phyloP scores from a whole-genome alignment of 2,329 filamentous ascomycete genomes.

The Onygenales sp. region DNA sequence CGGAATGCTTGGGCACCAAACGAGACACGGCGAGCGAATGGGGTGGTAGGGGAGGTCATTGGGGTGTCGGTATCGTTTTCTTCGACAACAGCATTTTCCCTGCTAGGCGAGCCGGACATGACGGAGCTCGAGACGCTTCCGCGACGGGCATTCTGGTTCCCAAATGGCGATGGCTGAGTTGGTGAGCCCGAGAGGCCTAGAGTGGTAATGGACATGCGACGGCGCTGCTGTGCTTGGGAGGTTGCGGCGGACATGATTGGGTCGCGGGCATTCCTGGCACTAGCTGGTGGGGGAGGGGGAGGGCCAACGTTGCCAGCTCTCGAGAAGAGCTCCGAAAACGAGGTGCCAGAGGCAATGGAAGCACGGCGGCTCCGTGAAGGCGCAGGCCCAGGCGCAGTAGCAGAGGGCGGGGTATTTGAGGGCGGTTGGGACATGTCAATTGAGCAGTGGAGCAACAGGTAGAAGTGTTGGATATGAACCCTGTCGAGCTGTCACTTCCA shows the following conservation, averaged over 20 bases:
- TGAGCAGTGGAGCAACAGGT: no score
- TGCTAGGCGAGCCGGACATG: conserved; percentile 31
- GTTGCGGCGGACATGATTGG: conserved; percentile 33
- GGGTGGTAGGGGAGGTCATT: conserved; percentile 56
- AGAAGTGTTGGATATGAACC: no score
- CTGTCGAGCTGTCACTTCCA: no score
- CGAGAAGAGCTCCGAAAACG: conserved; percentile 32
- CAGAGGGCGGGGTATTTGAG: neutral
- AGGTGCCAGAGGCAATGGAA: conserved; percentile 35
- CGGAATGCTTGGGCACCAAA: conserved; percentile 75
- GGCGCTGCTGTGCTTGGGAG: conserved; percentile 44
- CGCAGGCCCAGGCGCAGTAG: conserved; percentile 13
- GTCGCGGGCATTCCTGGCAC: conserved; percentile 34
- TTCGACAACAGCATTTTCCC: conserved; percentile 44
- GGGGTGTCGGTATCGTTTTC: conserved; percentile 55
- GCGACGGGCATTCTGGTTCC: conserved; percentile 44
- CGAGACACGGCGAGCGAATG: conserved; percentile 70
- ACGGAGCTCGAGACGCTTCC: conserved; percentile 59
- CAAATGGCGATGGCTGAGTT: conserved; percentile 41
- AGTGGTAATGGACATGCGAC: conserved; percentile 64
- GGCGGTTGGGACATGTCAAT: neutral
- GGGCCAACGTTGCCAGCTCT: conserved; percentile 15
- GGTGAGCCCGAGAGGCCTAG: conserved; percentile 66
- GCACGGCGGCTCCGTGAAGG: conserved; percentile 34
- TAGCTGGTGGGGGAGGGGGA: conserved; percentile 39